Evolutionary conservation across 2,329 filamentous ascomycete genomes (phyloP).

Genomic region (Pseudogymnoascus sp.): DNA sequence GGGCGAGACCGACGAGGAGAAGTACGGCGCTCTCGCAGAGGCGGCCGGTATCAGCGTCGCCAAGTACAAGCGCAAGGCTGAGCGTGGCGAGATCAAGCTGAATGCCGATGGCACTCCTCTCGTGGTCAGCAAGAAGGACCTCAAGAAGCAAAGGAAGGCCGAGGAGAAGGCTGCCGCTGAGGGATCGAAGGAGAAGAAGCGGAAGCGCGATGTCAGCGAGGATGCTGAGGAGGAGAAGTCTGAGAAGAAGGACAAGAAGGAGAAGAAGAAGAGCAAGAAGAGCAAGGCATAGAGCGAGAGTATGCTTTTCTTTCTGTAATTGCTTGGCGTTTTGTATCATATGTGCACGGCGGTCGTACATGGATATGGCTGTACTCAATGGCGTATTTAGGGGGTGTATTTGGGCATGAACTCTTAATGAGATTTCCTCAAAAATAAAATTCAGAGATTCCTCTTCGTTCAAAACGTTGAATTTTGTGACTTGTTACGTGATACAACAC

Average conservation of each 20-base stretch:
- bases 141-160: slow-evolving; percentile 62
- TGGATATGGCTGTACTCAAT: slow-evolving; percentile 11
- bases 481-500: neutral
- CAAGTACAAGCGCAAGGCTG: slow-evolving; percentile 72
- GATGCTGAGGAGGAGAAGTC: slow-evolving; percentile 45
- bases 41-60: slow-evolving; percentile 61
- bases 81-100: slow-evolving; percentile 65
- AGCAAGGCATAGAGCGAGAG: slow-evolving; percentile 23
- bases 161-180: slow-evolving; percentile 41
- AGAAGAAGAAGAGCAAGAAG: slow-evolving; percentile 43
- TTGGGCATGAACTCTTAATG: slow-evolving; percentile 10
- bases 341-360: slow-evolving; percentile 10
- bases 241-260: slow-evolving; percentile 53
- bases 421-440: slow-evolving; percentile 11
- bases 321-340: slow-evolving; percentile 20
- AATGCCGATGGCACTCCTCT: slow-evolving; percentile 56
- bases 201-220: slow-evolving; percentile 44
- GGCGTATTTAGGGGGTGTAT: slow-evolving; percentile 10
- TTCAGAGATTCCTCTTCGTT: slow-evolving; percentile 6
- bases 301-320: slow-evolving; percentile 7
- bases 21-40: slow-evolving; percentile 46
- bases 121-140: slow-evolving; percentile 65
- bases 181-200: slow-evolving; percentile 53
- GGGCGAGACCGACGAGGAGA: slow-evolving; percentile 34
- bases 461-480: neutral